Percentiles rank a stretch among this genome's conserved stretches.
Conservation (phyloP, 768 basidiomycete genomes). For the Leccinum disarticulatum region DNA sequence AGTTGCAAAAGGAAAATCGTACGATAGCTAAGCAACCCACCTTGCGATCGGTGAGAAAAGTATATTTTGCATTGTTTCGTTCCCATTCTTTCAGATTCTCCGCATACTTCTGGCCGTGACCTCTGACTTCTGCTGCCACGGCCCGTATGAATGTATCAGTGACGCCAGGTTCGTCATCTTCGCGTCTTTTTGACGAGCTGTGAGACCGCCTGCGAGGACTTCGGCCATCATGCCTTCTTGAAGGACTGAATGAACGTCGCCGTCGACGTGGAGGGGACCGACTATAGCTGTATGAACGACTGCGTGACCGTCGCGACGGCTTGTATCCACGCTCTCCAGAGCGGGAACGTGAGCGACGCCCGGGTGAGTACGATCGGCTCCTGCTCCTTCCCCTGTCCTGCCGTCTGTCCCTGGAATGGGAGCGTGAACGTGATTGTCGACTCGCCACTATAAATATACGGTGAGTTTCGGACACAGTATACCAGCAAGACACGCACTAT, state of each 20-base stretch:
- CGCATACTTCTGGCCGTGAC: conserved; percentile 78
- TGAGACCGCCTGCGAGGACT: conserved; percentile 49
- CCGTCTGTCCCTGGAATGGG: conserved; percentile 34
- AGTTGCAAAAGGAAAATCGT: conserved; percentile 3
- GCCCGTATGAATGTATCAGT: conserved; percentile 85
- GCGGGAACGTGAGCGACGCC: conserved; percentile 31
- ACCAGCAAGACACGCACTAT: conserved; percentile 51
- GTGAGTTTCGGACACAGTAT: background rate
- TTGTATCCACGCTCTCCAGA: conserved; percentile 32
- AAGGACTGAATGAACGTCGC: conserved; percentile 51
- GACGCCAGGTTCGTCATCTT: conserved; percentile 58
- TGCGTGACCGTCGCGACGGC: conserved; percentile 24
- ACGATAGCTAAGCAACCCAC: conserved; percentile 36
- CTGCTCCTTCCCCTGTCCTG: conserved; percentile 25
- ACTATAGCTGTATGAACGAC: conserved; percentile 32
- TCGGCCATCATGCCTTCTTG: conserved; percentile 41
- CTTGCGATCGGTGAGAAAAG: conserved; percentile 63
- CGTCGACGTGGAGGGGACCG: conserved; percentile 40
- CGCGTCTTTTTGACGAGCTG: conserved; percentile 34
- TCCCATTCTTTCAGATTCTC: conserved; percentile 73
- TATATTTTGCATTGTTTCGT: conserved; percentile 76
- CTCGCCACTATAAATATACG: conserved; percentile 15
- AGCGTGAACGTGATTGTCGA: conserved; percentile 34
- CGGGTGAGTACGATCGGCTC: conserved; percentile 27
- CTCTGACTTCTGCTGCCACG: conserved; percentile 82